These are phyloP conservation scores for Brassica nigra DNA, from an alignment of 345 rosid species.

Conservation along the genomic window DNA sequence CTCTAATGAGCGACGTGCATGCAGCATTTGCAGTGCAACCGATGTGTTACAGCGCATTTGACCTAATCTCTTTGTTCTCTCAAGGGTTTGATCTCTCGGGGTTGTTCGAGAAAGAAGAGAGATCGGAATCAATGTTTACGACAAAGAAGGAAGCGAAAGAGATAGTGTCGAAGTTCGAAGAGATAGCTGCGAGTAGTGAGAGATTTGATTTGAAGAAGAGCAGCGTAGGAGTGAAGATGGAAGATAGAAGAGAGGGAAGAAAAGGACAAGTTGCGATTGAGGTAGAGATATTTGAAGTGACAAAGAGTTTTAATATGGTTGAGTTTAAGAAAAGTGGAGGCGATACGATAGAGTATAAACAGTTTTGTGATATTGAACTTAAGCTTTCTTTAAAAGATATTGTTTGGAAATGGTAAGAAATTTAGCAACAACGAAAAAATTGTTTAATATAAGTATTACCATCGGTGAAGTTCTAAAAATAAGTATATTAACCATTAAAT, in stretches of 20 bases:
- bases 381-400: slow-evolving; percentile 83
- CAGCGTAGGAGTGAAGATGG: slow-evolving; percentile 62
- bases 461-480: no score
- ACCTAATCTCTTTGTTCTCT: slow-evolving; percentile 74
- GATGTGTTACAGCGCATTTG: slow-evolving; percentile 68
- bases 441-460: no score
- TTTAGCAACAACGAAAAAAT: slow-evolving; percentile 9
- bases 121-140: slow-evolving; percentile 54
- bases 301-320: slow-evolving; percentile 69
- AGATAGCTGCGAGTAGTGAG: slow-evolving; percentile 60
- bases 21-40: slow-evolving; percentile 51
- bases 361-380: slow-evolving; percentile 62
- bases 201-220: slow-evolving; percentile 53
- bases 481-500: no score
- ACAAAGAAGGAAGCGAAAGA: slow-evolving; percentile 56
- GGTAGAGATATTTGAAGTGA: slow-evolving; percentile 76
- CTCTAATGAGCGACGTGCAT: slow-evolving; percentile 46
- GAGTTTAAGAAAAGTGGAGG: slow-evolving; percentile 74
- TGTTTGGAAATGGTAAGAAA: slow-evolving; percentile 86
- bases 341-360: slow-evolving; percentile 73
- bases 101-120: slow-evolving; percentile 56
- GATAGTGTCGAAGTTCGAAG: slow-evolving; percentile 70
- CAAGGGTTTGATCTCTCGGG: slow-evolving; percentile 79
- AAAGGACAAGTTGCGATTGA: slow-evolving; percentile 77
- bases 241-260: slow-evolving; percentile 68